These are phyloP conservation scores for Agroathelia rolfsii DNA, from an alignment of 1,284 basidiomycete genomes.

Conservation along the genomic window DNA sequence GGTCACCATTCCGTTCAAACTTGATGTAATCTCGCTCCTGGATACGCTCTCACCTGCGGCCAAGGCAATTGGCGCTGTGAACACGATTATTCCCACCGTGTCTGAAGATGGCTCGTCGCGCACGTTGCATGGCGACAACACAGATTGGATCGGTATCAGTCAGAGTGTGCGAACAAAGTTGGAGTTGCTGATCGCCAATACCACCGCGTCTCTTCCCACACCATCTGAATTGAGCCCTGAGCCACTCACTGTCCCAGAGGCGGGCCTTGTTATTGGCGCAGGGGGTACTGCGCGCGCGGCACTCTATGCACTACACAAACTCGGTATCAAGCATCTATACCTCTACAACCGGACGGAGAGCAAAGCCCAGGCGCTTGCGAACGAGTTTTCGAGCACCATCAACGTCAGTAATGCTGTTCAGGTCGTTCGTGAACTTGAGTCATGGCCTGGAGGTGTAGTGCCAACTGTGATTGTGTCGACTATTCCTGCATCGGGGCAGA, in stretches of 20 bases:
- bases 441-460: constrained; percentile 38
- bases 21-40: constrained; percentile 76
- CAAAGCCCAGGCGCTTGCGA: constrained; percentile 63
- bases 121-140: constrained; percentile 79
- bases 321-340: constrained; percentile 66
- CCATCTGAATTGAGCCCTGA: constrained; percentile 18
- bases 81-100: constrained; percentile 67
- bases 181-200: too few species aligned
- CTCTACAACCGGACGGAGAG: constrained; percentile 75
- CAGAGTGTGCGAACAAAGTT: constrained; percentile 41
- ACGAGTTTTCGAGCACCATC: constrained; percentile 66
- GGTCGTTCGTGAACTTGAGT: constrained; percentile 49
- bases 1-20: constrained; percentile 91
- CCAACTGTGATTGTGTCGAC: constrained; percentile 79
- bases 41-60: constrained; percentile 74
- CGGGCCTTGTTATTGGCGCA: constrained; percentile 80
- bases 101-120: constrained; percentile 28
- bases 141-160: constrained; percentile 84
- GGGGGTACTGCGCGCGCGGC: constrained; percentile 91
- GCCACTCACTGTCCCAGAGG: constrained; percentile 26
- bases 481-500: constrained; percentile 70
- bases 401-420: constrained; percentile 42
- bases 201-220: too few species aligned
- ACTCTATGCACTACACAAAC: constrained; percentile 72
- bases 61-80: constrained; percentile 81